Evolutionary conservation across 805 yeast species (phyloP).

Genomic region (Ascoidea rubescens): DNA sequence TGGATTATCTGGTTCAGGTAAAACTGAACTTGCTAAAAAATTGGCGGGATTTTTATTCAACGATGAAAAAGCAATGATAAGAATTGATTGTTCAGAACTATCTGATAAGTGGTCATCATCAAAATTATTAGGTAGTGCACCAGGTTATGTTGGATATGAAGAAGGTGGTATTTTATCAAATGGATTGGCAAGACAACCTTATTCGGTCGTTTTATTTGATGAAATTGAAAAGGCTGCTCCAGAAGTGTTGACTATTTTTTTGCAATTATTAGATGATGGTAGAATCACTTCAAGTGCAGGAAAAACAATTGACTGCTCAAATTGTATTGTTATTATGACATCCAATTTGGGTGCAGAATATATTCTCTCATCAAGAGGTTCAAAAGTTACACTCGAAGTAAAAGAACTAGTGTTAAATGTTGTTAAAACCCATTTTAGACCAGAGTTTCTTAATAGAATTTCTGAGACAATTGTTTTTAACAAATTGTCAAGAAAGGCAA

Average conservation of each 20-base stretch:
- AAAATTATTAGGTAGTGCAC: conserved; percentile 91
- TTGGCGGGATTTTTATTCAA: conserved; percentile 92
- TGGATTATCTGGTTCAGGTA: conserved; percentile 96
- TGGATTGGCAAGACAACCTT: conserved; percentile 81
- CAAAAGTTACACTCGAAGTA: conserved; percentile 54
- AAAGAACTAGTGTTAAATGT: conserved; percentile 71
- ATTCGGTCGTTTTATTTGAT: conserved; percentile 91
- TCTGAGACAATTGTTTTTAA: conserved; percentile 89
- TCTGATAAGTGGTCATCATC: conserved; percentile 94
- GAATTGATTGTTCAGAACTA: conserved; percentile 95
- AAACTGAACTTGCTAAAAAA: conserved; percentile 94
- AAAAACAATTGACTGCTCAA: conserved; percentile 84
- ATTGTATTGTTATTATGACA: conserved; percentile 88
- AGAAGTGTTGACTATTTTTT: conserved; percentile 81
- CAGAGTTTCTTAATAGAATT: conserved; percentile 93
- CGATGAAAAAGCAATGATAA: conserved; percentile 92
- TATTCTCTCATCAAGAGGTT: conserved; percentile 51
- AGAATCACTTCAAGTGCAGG: conserved; percentile 92
- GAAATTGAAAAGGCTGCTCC: conserved; percentile 99
- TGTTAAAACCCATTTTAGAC: conserved; percentile 85
- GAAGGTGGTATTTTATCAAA: conserved; percentile 96
- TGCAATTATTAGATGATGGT: conserved; percentile 94
- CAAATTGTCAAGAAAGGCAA: conserved; percentile 81
- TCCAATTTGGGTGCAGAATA: conserved; percentile 93
- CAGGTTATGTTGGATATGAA: conserved; percentile 93